Percentiles rank a stretch among this genome's conserved stretches.
Conservation (phyloP, 805 yeast genomes). For the Pichia cephalocereana region DNA sequence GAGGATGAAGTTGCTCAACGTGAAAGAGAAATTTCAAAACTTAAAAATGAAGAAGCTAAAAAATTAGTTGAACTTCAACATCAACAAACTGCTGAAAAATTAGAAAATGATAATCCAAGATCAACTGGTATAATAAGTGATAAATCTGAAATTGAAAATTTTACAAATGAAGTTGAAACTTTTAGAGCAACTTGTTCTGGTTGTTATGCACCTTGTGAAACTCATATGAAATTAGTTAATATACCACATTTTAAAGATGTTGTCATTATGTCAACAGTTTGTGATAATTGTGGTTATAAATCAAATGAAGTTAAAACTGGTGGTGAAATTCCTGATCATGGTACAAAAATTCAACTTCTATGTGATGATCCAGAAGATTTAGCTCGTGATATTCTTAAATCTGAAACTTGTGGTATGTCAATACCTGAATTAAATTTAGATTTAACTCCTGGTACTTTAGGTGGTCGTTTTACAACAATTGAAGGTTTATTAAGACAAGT, state of each 20-base stretch:
- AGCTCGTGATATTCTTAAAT: constrained; percentile 87
- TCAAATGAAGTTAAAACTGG: constrained; percentile 98
- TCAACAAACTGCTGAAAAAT: constrained; percentile 22
- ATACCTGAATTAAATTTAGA: constrained; percentile 88
- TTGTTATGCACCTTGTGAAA: constrained; percentile 72
- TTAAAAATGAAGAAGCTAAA: constrained; percentile 10
- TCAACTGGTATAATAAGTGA: constrained; percentile 57
- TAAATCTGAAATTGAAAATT: constrained; percentile 69
- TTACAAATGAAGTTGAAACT: constrained; percentile 84
- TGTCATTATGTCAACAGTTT: constrained; percentile 88
- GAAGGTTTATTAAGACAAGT: constrained; percentile 92
- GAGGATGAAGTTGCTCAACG: constrained; percentile 54
- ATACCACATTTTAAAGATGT: constrained; percentile 99
- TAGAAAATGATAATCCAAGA: constrained; percentile 29
- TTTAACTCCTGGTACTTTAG: constrained; percentile 91
- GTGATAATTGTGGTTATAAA: constrained; percentile 90
- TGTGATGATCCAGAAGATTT: constrained; percentile 89
- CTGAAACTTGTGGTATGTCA: constrained; percentile 81
- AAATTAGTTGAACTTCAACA: constrained; percentile 21
- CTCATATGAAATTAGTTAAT: constrained; percentile 94
- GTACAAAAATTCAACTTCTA: constrained; percentile 59
- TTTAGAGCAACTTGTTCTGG: constrained; percentile 90
- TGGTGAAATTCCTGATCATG: constrained; percentile 86
- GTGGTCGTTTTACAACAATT: constrained; percentile 95
- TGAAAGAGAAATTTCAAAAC: constrained; percentile 25